Evolutionary conservation across 2,329 filamentous ascomycete genomes (phyloP).

Genomic region (Cercospora nicotianae): DNA sequence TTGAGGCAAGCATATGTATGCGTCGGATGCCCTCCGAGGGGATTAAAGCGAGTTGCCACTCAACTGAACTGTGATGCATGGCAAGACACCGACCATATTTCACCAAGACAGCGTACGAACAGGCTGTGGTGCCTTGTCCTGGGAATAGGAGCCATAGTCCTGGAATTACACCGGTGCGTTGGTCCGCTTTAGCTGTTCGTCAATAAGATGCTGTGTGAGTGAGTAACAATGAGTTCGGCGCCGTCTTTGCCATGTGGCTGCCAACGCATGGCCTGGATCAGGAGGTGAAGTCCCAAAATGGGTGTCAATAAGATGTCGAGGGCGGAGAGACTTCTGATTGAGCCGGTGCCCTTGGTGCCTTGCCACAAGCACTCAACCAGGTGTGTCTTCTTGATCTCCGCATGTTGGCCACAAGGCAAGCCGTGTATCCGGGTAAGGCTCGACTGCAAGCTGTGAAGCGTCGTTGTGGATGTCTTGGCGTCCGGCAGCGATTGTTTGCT

Average conservation of each 20-base stretch:
- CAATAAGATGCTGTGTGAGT: conserved; percentile 2
- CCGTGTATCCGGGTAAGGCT: background rate
- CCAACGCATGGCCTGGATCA: conserved; percentile 8
- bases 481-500: background rate
- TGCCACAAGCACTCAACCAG: background rate
- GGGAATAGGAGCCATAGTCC: background rate
- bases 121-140: background rate
- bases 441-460: background rate
- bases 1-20: background rate
- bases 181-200: background rate
- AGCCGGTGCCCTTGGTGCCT: background rate
- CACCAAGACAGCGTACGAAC: background rate
- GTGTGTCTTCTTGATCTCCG: background rate
- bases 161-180: background rate
- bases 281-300: conserved; percentile 15
- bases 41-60: background rate
- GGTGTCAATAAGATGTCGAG: conserved; percentile 27
- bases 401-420: background rate
- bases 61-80: background rate
- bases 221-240: conserved; percentile 8
- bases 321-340: conserved; percentile 12
- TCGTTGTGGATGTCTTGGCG: background rate
- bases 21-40: background rate
- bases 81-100: background rate
- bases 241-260: conserved; percentile 16